Evolutionary conservation across 2,329 filamentous ascomycete species (phyloP).

Genomic region (Cladosporium austrohemisphaericum): DNA sequence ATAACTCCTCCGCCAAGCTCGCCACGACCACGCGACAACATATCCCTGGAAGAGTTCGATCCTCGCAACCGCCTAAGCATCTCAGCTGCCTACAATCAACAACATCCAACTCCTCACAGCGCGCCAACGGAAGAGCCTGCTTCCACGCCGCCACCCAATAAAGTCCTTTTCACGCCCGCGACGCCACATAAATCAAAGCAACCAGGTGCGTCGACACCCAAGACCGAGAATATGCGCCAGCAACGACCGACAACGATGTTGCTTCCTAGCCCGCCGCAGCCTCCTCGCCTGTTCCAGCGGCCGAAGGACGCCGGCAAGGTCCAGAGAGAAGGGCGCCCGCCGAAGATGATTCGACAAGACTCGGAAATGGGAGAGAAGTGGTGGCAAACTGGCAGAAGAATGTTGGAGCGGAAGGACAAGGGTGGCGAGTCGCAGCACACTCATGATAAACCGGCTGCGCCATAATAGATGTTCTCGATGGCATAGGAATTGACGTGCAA

Average conservation of each 20-base stretch:
- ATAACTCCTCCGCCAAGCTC: not conserved
- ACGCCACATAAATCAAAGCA: not conserved
- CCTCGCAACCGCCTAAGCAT: slow-evolving; percentile 2
- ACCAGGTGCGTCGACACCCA: too few species aligned
- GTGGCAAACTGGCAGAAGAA: slow-evolving; percentile 1
- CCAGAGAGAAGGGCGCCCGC: not conserved
- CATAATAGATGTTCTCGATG: too few species aligned
- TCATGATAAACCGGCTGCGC: too few species aligned
- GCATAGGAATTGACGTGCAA: too few species aligned
- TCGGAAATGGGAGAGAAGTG: not conserved
- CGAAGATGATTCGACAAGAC: not conserved
- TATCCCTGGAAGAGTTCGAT: slow-evolving; percentile 1
- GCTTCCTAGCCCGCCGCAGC: not conserved
- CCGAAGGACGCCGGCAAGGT: not conserved
- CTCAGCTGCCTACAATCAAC: not conserved
- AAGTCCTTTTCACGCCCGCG: too few species aligned
- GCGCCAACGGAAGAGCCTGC: not conserved
- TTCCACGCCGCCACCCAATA: not conserved
- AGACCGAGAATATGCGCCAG: not conserved
- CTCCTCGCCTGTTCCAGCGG: not conserved
- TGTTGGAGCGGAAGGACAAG: not conserved
- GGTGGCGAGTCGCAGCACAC: too few species aligned
- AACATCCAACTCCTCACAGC: not conserved
- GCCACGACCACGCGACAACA: not conserved
- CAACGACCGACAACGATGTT: not conserved